Evolutionary conservation across 306 rosid species (phyloP).

Genomic region (Gastrolobium bilobum): DNA sequence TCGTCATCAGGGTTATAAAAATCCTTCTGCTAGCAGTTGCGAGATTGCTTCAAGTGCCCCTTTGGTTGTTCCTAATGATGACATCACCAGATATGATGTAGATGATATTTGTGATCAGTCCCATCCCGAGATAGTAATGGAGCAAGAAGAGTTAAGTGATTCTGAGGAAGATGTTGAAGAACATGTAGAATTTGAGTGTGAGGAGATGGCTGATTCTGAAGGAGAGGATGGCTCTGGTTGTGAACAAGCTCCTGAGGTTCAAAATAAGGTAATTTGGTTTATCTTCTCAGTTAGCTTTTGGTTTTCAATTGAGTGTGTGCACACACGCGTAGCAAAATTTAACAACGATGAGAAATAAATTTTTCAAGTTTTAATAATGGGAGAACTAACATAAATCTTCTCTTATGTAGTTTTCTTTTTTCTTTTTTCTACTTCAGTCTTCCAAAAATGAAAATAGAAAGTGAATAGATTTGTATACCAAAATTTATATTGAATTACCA

Average conservation of each 20-base stretch:
- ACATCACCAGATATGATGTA: conserved; percentile 54
- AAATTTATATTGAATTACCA: background rate
- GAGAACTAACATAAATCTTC: conserved; percentile 31
- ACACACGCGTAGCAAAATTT: conserved; percentile 5
- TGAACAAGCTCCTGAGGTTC: conserved; percentile 63
- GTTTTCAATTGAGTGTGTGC: background rate
- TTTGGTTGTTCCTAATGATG: conserved; percentile 50
- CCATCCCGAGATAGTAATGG: conserved; percentile 92
- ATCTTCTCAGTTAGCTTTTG: conserved; percentile 27
- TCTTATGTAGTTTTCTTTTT: background rate
- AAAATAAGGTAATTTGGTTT: conserved; percentile 65
- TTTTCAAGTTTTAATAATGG: conserved; percentile 20
- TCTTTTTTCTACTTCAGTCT: conserved; percentile 4
- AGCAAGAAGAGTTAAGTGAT: conserved; percentile 94
- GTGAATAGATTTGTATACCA: background rate
- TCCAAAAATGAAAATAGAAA: conserved; percentile 28
- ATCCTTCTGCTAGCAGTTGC: conserved; percentile 47
- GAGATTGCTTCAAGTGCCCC: conserved; percentile 57
- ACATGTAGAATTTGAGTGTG: conserved; percentile 94
- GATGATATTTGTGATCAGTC: conserved; percentile 75
- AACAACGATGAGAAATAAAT: conserved; percentile 15
- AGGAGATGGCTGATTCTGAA: conserved; percentile 97
- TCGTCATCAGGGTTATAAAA: conserved; percentile 53
- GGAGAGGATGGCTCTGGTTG: conserved; percentile 88
- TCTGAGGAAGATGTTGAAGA: conserved; percentile 94